Evolutionary conservation across 345 rosid genomes (phyloP).

Genomic region (Viola odorata): DNA sequence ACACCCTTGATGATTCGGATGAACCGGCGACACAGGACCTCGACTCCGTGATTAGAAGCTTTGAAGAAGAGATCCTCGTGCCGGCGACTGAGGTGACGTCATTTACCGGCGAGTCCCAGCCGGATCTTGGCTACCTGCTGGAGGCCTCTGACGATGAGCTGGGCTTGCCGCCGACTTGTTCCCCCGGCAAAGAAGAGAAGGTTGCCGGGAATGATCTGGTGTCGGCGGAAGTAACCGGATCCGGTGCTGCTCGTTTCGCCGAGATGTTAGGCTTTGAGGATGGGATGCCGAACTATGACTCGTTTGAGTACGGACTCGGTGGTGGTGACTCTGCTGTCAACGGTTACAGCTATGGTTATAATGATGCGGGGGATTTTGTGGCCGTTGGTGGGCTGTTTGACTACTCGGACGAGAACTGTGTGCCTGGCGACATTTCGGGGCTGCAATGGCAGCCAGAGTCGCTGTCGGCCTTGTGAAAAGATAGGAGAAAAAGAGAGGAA

Average conservation of each 20-base stretch:
- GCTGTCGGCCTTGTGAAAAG: conserved; percentile 33
- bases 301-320: conserved; percentile 39
- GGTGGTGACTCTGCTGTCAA: conserved; percentile 16
- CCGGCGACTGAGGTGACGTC: conserved; percentile 14
- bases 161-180: conserved; percentile 58
- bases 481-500: background rate
- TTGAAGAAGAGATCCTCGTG: conserved; percentile 52
- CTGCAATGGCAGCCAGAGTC: conserved; percentile 53
- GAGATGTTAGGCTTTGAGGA: conserved; percentile 41
- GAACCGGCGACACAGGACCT: conserved; percentile 50
- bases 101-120: conserved; percentile 28
- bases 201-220: conserved; percentile 18
- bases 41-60: conserved; percentile 67
- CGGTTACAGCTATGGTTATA: conserved; percentile 3
- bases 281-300: conserved; percentile 34
- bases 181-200: conserved; percentile 22
- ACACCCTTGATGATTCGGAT: conserved; percentile 51
- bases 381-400: conserved; percentile 58
- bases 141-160: conserved; percentile 87
- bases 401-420: conserved; percentile 30
- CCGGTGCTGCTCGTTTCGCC: conserved; percentile 28
- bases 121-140: conserved; percentile 61
- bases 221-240: conserved; percentile 15
- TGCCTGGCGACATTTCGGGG: conserved; percentile 39
- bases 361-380: conserved; percentile 39